These are phyloP conservation scores for Pythium brassicae DNA, from an alignment of 352 stramenopile species.

Conservation along the genomic window DNA sequence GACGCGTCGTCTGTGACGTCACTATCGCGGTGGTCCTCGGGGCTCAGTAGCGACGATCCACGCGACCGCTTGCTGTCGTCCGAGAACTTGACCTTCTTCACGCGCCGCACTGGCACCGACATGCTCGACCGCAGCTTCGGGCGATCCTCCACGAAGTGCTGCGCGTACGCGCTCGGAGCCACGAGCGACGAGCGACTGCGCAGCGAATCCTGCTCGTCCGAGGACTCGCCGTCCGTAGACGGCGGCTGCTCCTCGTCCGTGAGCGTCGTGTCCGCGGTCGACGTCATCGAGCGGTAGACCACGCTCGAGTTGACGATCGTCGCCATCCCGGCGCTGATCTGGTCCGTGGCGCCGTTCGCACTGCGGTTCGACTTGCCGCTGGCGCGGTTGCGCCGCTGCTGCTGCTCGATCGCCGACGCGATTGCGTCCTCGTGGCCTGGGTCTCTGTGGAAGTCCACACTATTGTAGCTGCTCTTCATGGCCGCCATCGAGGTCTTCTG, in stretches of 20 bases:
- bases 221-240: conserved; percentile 1
- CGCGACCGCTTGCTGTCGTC: too few relatives aligned
- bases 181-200: not conserved
- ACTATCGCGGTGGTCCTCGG: not conserved
- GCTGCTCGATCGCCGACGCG: not conserved
- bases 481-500: conserved; percentile 1
- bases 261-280: conserved; percentile 23
- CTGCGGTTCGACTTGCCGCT: not conserved
- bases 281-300: conserved; percentile 16
- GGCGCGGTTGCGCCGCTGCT: not conserved
- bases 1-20: conserved; percentile 8
- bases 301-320: conserved; percentile 16
- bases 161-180: not conserved
- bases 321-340: conserved; percentile 7
- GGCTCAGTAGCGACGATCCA: not conserved
- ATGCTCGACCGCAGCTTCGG: not conserved
- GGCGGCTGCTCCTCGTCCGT: conserved; percentile 10
- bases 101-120: conserved; percentile 4
- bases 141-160: not conserved
- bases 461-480: conserved; percentile 15
- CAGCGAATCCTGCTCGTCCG: not conserved
- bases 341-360: conserved; percentile 4
- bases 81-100: conserved; percentile 13
- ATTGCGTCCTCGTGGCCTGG: conserved; percentile 15
- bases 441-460: conserved; percentile 19